Base-by-base conservation (phyloP, 2,329 filamentous ascomycete species). In the Polytolypa hystricis region DNA sequence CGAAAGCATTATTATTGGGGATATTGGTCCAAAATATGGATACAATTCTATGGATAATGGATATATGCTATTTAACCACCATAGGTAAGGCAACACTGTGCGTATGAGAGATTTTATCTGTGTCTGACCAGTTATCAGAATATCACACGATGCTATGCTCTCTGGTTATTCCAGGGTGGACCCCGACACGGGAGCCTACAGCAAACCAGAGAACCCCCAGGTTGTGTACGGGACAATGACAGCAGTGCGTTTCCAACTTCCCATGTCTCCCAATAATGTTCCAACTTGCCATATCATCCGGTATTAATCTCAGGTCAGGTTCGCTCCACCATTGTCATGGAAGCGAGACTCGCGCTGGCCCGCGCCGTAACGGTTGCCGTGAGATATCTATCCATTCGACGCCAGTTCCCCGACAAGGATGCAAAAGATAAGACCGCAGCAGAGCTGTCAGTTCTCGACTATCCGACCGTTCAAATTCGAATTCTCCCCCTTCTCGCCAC, bases 381-480 rank as follows among this genome's bases (percentile, higher is more conserved):
- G 1, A 57, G 69, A 23, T 73, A 73, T 43, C 61, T 62, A 11
- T 59, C 63, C 3, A 57, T 73, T 8, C 53, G 69, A 10, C 55
- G 63, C 17, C 69, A 73, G 36, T 72, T 72, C 44, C 52, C 52
- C 17, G 67, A 71, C 40, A 61, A 67, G 14, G 68, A 73, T 43
- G 58, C 57, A 10, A 56, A 49, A 3, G 52, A 50, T 31, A 40
- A 46, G 6, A 39, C 35, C 17, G 52, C 52, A 3, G 61, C 60
- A 1, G 65, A 69, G 50, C 49, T 66, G 33, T 53, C 66, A 2
- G 69, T 72, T 0, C 54, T 72, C 4, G 67, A 72, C 43, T 73
- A 72, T 42, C 66, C 69, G 2, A 72, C 69, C 0, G 69, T 73
- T 0, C 68, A 71, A 44, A 68, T 73, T 29, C 58, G 69, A 0